Base-by-base conservation (phyloP, 108 stramenopile species). In the Epipyxis sp. region DNA sequence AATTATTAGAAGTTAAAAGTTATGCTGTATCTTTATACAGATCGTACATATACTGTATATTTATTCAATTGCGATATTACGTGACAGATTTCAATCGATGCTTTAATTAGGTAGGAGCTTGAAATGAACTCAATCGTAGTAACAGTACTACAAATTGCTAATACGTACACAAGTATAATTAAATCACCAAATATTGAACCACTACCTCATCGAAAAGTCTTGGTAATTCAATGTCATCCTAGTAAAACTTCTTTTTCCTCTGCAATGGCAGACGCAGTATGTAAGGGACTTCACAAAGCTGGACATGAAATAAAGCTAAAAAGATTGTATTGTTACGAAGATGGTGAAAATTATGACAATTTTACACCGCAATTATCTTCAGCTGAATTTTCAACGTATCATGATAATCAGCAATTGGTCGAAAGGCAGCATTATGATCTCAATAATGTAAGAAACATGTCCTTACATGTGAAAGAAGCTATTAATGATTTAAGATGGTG, bases 401-500 rank as follows among this genome's bases (percentile, higher is more conserved):
- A 6, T 50, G 6, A 6, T 20, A 13, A 29, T 40, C 44, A 71
- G 29, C 37, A 1, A 1, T 13, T 3, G 29, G 35, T 41, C 34
- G 69, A 71, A 40, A 35, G 35, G 13, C 29, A 44, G 69, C 29
- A 50, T 20, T 50, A 50, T 50, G 46, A 71, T 3, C 6, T 62
- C 2, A 35, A 35, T 35, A 25, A 42, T 44, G 42, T 29, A 42
- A 30, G 29, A 40, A 37, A 42, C 2, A 1, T 45, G 32, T 6
- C 43, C 1, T n/a, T 3, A 1, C 57, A 77, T 37, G 76, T 77
- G 13, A 1, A 3, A 1, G 20, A 43, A 37, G 20, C 46, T 1
- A 58, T 78, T 1, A 35, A 10, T 25, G 10, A 32, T 1, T 35
- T 69, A 6, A 1, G 37, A 32, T 81, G 80, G 80, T 79, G 81